Percentiles rank a stretch among this genome's conserved stretches.
Conservation (phyloP, 768 basidiomycete species). For the Lentinula edodes region DNA sequence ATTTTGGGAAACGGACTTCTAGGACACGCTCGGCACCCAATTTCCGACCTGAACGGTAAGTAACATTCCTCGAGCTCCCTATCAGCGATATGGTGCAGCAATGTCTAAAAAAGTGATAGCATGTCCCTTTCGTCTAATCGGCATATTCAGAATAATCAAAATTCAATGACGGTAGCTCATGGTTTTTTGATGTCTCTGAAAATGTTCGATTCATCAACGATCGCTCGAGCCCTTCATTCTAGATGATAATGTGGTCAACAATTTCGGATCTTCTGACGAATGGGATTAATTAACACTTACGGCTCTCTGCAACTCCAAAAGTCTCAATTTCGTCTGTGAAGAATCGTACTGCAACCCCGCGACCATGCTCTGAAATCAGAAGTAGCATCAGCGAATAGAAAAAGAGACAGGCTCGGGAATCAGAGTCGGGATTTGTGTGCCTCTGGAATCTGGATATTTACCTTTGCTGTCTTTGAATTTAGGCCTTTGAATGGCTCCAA, state of each 20-base stretch:
- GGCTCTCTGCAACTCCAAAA: constrained; percentile 65
- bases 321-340: constrained; percentile 50
- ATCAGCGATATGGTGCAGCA: not conserved
- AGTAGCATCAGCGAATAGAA: no score
- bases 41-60: not conserved
- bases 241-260: not conserved
- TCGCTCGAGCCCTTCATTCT: constrained; percentile 27
- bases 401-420: no score
- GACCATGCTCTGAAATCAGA: constrained; percentile 56
- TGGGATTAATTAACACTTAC: constrained; percentile 30
- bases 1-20: not conserved
- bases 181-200: not conserved
- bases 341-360: constrained; percentile 65
- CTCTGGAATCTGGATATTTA: constrained; percentile 17
- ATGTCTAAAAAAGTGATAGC: not conserved
- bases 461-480: constrained; percentile 76
- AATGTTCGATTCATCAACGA: not conserved
- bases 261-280: not conserved
- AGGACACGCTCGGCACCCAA: not conserved
- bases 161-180: not conserved
- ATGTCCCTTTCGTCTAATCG: not conserved
- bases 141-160: not conserved
- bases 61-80: not conserved
- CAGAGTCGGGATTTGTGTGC: no score
- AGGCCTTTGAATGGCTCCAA: constrained; percentile 63